These are phyloP conservation scores for Thalia dealbata DNA, from an alignment of 176 grass and related monocot genomes.

Conservation along the genomic window DNA sequence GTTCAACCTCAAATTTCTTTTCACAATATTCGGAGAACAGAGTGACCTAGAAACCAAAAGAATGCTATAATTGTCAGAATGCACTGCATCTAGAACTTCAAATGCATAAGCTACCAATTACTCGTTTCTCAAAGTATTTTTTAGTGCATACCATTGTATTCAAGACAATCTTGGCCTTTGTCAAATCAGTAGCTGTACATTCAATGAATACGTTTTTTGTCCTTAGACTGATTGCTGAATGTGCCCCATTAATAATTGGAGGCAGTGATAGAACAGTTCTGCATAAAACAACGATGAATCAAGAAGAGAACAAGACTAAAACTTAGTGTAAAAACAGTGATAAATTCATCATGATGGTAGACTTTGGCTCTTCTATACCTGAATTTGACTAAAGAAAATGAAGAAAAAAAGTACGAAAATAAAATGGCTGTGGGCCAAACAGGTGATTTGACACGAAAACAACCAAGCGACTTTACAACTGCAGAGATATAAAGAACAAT, in stretches of 20 bases:
- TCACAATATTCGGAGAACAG: slow-evolving; percentile 85
- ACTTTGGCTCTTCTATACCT: not conserved
- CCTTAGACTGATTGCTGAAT: slow-evolving; percentile 77
- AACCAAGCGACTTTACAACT: not conserved
- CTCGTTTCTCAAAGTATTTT: slow-evolving; percentile 6
- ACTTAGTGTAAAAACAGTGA: not conserved
- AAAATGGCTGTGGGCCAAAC: not conserved
- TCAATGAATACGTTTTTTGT: slow-evolving; percentile 92
- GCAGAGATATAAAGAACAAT: not conserved
- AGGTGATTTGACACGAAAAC: not conserved
- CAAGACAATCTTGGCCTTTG: slow-evolving; percentile 94
- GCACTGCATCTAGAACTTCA: slow-evolving; percentile 9
- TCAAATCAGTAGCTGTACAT: slow-evolving; percentile 93
- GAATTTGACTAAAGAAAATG: not conserved
- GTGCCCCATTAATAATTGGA: slow-evolving; percentile 89
- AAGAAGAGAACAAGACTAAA: not conserved
- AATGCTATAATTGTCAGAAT: slow-evolving; percentile 14
- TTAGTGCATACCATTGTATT: slow-evolving; percentile 79
- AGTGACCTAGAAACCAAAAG: slow-evolving; percentile 57
- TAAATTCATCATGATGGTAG: not conserved
- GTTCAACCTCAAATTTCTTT: slow-evolving; percentile 93
- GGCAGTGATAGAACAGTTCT: slow-evolving; percentile 84
- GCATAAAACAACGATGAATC: slow-evolving; percentile 26
- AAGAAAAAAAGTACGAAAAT: not conserved
- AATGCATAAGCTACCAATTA: slow-evolving; percentile 11